phyloP scores from a whole-genome alignment of 2,329 filamentous ascomycete species.

The Samsoniella hepiali region DNA sequence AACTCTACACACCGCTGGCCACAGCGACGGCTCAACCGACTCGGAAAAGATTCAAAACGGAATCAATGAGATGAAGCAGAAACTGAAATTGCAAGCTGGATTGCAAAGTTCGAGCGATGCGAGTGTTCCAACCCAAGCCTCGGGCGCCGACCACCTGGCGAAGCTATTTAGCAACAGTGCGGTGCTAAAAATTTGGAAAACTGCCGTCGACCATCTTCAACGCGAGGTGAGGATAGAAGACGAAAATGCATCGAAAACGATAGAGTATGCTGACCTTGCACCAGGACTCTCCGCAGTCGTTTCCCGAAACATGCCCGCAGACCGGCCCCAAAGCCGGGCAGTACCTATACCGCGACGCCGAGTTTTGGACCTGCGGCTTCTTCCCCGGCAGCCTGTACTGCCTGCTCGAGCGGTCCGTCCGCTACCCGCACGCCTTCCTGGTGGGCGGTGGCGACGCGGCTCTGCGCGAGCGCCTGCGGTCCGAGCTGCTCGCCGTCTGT shows the following conservation, averaged over 20 bases:
- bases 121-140: not conserved
- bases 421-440: conserved; percentile 27
- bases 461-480: not conserved
- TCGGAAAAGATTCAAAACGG: not conserved
- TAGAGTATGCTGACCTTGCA: not conserved
- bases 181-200: conserved; percentile 19
- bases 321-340: conserved; percentile 26
- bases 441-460: not conserved
- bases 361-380: conserved; percentile 44
- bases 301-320: conserved; percentile 34
- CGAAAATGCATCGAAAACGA: not conserved
- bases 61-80: not conserved
- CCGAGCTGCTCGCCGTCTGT: conserved; percentile 26
- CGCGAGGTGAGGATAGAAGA: conserved; percentile 7
- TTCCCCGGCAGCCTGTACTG: conserved; percentile 38
- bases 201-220: conserved; percentile 14
- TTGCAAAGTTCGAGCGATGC: not conserved
- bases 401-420: conserved; percentile 33
- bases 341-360: conserved; percentile 30
- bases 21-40: not conserved
- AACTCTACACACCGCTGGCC: not conserved
- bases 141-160: not conserved
- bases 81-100: not conserved
- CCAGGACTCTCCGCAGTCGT: conserved; percentile 20
- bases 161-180: not conserved